phyloP scores from a whole-genome alignment of 192 early-diverging fungal species.

The Irineochytrium annulatum region DNA sequence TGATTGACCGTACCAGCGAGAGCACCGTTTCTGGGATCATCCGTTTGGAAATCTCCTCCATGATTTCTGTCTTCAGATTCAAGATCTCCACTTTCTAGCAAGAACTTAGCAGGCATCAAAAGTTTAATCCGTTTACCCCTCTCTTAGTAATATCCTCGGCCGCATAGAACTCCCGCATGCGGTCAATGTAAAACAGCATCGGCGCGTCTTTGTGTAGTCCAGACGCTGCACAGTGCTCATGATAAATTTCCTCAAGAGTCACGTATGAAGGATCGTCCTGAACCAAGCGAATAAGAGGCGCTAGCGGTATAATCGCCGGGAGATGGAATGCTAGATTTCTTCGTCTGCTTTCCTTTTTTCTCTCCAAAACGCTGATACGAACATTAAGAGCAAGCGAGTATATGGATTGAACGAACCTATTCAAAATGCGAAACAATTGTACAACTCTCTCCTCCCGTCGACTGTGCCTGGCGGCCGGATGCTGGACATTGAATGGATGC shows the following conservation, averaged over 20 bases:
- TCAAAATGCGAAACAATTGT: slow-evolving; percentile 91
- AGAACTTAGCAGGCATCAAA: neutral
- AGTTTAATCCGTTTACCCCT: slow-evolving; percentile 37
- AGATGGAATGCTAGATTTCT: slow-evolving; percentile 77
- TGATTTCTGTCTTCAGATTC: slow-evolving; percentile 79
- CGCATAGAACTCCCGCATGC: slow-evolving; percentile 61
- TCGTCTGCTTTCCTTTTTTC: slow-evolving; percentile 76
- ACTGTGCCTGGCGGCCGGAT: slow-evolving; percentile 82
- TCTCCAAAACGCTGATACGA: slow-evolving; percentile 62
- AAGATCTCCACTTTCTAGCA: slow-evolving; percentile 48
- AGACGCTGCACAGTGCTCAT: slow-evolving; percentile 70
- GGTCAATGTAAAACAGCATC: slow-evolving; percentile 72
- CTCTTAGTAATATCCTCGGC: slow-evolving; percentile 45
- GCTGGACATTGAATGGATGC: slow-evolving; percentile 90
- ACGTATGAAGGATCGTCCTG: slow-evolving; percentile 87
- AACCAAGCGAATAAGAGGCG: slow-evolving; percentile 87
- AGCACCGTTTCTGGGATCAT: slow-evolving; percentile 85
- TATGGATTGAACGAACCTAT: slow-evolving; percentile 48
- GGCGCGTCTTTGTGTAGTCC: slow-evolving; percentile 85
- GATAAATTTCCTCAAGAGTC: slow-evolving; percentile 90
- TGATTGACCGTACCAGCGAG: slow-evolving; percentile 53
- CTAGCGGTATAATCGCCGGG: slow-evolving; percentile 88
- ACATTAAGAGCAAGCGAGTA: neutral
- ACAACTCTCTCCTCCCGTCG: slow-evolving; percentile 93
- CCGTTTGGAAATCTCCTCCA: slow-evolving; percentile 78